Conservation (phyloP, 306 rosid species). For the Ormosia semicastrata region DNA sequence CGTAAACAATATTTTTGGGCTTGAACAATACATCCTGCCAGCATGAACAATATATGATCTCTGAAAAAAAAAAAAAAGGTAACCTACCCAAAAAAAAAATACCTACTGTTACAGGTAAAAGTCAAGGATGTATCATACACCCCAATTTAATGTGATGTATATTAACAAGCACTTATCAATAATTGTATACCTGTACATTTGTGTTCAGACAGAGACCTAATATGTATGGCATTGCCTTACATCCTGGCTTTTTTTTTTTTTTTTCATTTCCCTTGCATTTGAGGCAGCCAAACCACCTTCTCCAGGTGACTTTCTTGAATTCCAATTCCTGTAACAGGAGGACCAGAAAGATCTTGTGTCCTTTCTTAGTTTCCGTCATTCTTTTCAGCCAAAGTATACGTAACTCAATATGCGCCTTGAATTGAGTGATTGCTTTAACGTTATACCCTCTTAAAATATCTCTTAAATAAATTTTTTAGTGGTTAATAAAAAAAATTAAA, state of each 20-base stretch:
- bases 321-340: neutral
- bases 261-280: neutral
- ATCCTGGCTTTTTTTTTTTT: neutral
- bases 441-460: neutral
- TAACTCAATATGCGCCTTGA: neutral
- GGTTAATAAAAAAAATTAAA: too few relatives aligned
- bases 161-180: too few relatives aligned
- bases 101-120: too few relatives aligned
- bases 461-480: too few relatives aligned
- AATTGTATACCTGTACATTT: neutral
- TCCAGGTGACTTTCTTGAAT: neutral
- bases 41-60: too few relatives aligned
- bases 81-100: too few relatives aligned
- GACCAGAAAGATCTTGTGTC: neutral
- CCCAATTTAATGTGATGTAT: too few relatives aligned
- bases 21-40: too few relatives aligned
- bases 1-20: too few relatives aligned
- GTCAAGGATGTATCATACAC: too few relatives aligned
- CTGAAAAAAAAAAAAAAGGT: too few relatives aligned
- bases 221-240: conserved; percentile 40
- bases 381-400: neutral
- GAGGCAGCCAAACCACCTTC: neutral
- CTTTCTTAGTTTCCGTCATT: neutral
- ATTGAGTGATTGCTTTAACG: neutral
- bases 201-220: conserved; percentile 1